Base-by-base conservation (phyloP, 768 basidiomycete species). In the Lactarius psammicola region DNA sequence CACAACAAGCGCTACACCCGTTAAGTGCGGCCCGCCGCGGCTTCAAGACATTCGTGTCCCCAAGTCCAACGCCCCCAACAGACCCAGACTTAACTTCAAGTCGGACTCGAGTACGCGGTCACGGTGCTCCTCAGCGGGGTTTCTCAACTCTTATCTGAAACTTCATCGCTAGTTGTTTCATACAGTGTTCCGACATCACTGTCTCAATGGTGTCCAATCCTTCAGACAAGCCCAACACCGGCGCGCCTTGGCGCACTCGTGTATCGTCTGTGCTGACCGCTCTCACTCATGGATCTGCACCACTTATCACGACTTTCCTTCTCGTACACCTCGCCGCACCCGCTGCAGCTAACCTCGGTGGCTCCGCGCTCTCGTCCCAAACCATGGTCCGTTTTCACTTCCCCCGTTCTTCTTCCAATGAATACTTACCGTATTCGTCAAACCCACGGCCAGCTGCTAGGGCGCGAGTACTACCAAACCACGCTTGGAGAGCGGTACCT, bases 401-500 rank as follows among this genome's bases (percentile, higher is more conserved):
- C 5, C 20, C 28, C 11, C 42, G 1, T 15, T 23, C 30, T 26
- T 13, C 20, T 20, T n/a, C 23, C n/a, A 0, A n/a, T 57, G 18
- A 11, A 9, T 15, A 23, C n/a, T 57, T 33, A 38, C 13, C 2
- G 31, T n/a, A 38, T 15, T 23, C n/a, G 15, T 57, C 23, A 17
- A 30, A n/a, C 30, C 30, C 31, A 33, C 36, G 11, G 15, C 23
- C n/a, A 94, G 91, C 78, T 95, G 53, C 79, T 95, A 15, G 90
- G 92, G 11, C 78, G 92, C 60, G 92, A 93, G 76, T 93, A 92
- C 76, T 95, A 95, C 74, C 91, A 94, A 73, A 89, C 88, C 0
- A 63, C 77, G 0, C 80, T 87, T 59, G 84, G 84, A 26, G 92
- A 95, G 75, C 84, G 80, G 46, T 83, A 84, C 51, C 83, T 94